Evolutionary conservation across 495 filamentous ascomycete species (phyloP).

Genomic region (Pyronema omphalodes): DNA sequence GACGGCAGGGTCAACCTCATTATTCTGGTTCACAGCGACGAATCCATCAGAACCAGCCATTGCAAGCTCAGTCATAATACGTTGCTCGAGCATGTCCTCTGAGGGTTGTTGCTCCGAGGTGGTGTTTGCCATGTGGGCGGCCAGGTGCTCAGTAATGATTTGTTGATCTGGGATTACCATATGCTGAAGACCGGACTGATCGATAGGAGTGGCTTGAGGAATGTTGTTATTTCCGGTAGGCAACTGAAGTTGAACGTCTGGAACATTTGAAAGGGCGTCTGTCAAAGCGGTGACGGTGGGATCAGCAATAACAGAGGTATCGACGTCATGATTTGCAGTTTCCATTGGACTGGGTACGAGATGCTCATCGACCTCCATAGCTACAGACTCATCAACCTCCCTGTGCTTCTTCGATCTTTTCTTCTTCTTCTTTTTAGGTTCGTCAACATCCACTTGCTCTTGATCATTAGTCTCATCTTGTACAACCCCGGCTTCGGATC

Average conservation of each 20-base stretch:
- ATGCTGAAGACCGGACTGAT: not conserved
- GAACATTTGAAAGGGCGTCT: not conserved
- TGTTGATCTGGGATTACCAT: conserved; percentile 3
- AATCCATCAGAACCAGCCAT: not conserved
- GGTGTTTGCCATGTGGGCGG: conserved; percentile 21
- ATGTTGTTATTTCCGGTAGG: not conserved
- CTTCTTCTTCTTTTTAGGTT: not conserved
- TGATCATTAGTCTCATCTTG: not conserved
- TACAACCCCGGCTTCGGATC: too few species aligned
- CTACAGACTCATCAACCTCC: not conserved
- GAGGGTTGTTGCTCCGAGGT: not conserved
- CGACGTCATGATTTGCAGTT: not conserved
- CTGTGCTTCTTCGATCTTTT: not conserved
- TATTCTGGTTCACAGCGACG: not conserved
- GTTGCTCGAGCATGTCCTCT: conserved; percentile 5
- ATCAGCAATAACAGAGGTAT: not conserved
- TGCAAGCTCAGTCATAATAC: not conserved
- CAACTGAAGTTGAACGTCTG: not conserved
- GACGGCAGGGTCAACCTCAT: not conserved
- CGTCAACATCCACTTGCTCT: conserved; percentile 7
- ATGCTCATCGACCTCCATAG: conserved; percentile 5
- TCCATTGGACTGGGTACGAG: not conserved
- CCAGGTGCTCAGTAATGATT: conserved; percentile 23
- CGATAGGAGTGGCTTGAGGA: not conserved
- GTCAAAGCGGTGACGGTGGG: not conserved